A percentile compares a stretch with the other conserved stretches of the same genome.
These are phyloP conservation scores for Starmerella vaccinii DNA, from an alignment of 805 yeast genomes.

Conservation along the genomic window DNA sequence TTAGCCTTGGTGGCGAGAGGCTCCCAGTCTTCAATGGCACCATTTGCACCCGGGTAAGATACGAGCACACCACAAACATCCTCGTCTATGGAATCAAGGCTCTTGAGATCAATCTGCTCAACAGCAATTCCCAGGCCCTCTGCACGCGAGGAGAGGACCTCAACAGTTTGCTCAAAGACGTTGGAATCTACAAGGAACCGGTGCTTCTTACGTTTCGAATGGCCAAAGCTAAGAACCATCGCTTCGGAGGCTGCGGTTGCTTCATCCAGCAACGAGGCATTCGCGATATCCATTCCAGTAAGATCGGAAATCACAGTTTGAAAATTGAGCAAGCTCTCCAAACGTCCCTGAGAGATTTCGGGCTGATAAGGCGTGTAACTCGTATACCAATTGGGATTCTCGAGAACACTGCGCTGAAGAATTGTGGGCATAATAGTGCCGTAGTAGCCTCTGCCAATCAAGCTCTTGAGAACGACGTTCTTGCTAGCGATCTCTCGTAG, in stretches of 20 bases:
- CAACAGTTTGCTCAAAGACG: slow-evolving; percentile 76
- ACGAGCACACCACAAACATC: slow-evolving; percentile 69
- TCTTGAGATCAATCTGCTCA: slow-evolving; percentile 33
- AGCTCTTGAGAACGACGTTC: slow-evolving; percentile 62
- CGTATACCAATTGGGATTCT: slow-evolving; percentile 97
- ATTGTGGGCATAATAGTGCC: slow-evolving; percentile 87
- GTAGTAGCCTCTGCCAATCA: slow-evolving; percentile 90
- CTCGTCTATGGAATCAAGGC: slow-evolving; percentile 32
- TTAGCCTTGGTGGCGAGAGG: slow-evolving; percentile 59
- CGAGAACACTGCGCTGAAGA: slow-evolving; percentile 81
- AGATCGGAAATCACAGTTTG: slow-evolving; percentile 87
- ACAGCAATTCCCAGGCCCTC: slow-evolving; percentile 59
- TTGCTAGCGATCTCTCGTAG: slow-evolving; percentile 59
- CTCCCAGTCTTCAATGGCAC: slow-evolving; percentile 46
- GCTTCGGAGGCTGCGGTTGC: slow-evolving; percentile 98
- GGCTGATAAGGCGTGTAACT: slow-evolving; percentile 98
- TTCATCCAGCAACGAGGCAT: slow-evolving; percentile 90
- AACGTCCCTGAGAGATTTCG: slow-evolving; percentile 92
- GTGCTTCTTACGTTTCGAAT: slow-evolving; percentile 53
- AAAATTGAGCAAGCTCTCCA: slow-evolving; percentile 79
- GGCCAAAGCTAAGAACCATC: slow-evolving; percentile 69
- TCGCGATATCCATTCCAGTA: slow-evolving; percentile 90
- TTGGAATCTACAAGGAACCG: slow-evolving; percentile 63
- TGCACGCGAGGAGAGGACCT: slow-evolving; percentile 73
- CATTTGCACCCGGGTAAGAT: slow-evolving; percentile 87